Evolutionary conservation across 2,329 filamentous ascomycete genomes (phyloP), one percentile per base, ranked within the genome.

Genomic region (Hypoxylon sp.): DNA sequence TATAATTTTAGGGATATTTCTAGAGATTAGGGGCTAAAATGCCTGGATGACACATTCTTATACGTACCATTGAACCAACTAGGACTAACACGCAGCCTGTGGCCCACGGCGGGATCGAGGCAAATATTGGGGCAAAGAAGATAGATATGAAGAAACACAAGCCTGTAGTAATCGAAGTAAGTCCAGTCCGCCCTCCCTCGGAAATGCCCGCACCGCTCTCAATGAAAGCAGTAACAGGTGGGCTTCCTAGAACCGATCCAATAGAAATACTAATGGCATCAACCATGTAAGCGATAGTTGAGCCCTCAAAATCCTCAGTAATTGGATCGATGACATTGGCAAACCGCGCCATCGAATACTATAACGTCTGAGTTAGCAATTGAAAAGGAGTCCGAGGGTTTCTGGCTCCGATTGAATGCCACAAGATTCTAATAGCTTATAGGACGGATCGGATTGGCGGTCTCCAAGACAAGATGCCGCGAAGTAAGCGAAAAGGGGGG

Each of bases 141-240:
- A 97, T 87, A 63, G 92, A 89, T 77, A 97, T 88, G 82, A 97
- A 91, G 84, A 97, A 97, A 81, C 91, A 94, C 54, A 97, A 62
- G 4, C 93, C 93, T 0, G 92, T 91, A 15, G 88, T 84, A 79
- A 95, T 92, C 51, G 93, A 89, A 0, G 93, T 96, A n/a, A 97
- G 81, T 15, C 93, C 93, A 0, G 93, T 97, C 76, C 91, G 90
- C 48, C 93, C 93, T 56, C 93, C 93, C 80, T 97, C 93, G 0
- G 92, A 92, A 70, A 97, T 97, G 74, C 93, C 93, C 7, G 93
- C 93, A 76, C 93, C 93, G n/a, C 91, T 93, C 80, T 97, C 93
- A 75, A 97, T 90, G 76, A 93, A 97, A 8, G 93, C 93, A 0
- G 93, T 97, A 3, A 97, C 92, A 0, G 93, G 93, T 0, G 93